phyloP scores from a whole-genome alignment of 202 grass and related monocot genomes.

The Zizania palustris region DNA sequence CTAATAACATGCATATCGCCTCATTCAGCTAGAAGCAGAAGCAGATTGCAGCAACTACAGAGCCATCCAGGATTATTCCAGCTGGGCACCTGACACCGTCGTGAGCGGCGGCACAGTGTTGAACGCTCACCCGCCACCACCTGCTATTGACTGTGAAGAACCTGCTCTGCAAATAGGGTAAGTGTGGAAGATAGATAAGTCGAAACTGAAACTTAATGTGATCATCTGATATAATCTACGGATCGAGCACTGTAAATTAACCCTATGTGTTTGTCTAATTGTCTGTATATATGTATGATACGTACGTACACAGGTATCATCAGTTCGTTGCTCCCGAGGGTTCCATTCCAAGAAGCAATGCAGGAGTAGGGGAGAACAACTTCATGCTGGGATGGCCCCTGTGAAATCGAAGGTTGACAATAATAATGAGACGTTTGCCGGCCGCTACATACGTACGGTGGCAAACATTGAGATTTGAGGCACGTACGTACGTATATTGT shows the following conservation, averaged over 20 bases:
- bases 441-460: not conserved
- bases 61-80: conserved; percentile 53
- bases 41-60: conserved; percentile 46
- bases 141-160: conserved; percentile 54
- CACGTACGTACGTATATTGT: not conserved
- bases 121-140: conserved; percentile 35
- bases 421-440: not conserved
- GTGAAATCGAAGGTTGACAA: conserved; percentile 37
- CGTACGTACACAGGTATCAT: conserved; percentile 58
- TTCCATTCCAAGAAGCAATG: conserved; percentile 45
- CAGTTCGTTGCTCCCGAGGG: conserved; percentile 60
- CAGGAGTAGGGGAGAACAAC: conserved; percentile 48
- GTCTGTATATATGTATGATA: not conserved
- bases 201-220: not conserved
- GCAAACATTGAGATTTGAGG: conserved; percentile 13
- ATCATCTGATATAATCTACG: not conserved
- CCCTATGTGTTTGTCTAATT: not conserved
- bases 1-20: not conserved
- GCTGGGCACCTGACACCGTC: conserved; percentile 35
- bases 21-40: conserved; percentile 57
- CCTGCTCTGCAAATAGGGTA: conserved; percentile 72
- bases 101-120: conserved; percentile 17
- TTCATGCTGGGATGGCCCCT: conserved; percentile 68
- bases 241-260: too few species aligned
- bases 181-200: not conserved